Evolutionary conservation across 768 basidiomycete genomes (phyloP).

Genomic region (Phanerochaete carnosa): DNA sequence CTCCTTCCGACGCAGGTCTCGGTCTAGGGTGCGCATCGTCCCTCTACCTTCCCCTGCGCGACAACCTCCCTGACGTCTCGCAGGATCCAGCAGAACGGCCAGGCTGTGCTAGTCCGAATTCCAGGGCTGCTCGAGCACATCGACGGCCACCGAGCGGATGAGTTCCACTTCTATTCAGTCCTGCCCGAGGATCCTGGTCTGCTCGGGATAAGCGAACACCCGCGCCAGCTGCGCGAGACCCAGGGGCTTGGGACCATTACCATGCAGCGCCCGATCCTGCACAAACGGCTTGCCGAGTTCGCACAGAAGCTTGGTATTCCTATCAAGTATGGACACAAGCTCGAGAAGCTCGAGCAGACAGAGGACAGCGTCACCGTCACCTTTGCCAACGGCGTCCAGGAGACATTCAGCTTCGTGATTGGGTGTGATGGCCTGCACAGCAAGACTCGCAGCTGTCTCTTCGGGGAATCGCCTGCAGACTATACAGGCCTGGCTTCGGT

Average conservation of each 20-base stretch:
- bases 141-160: neutral
- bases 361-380: conserved; percentile 28
- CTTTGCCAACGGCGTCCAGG: conserved; percentile 34
- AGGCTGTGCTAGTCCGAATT: neutral
- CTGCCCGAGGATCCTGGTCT: conserved; percentile 9
- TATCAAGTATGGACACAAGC: conserved; percentile 31
- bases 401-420: conserved; percentile 36
- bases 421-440: conserved; percentile 46
- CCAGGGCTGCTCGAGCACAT: conserved; percentile 10
- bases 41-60: neutral
- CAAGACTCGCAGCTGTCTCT: conserved; percentile 27
- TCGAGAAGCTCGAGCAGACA: conserved; percentile 29
- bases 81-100: conserved; percentile 8
- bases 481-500: conserved; percentile 3
- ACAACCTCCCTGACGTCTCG: neutral
- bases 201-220: neutral
- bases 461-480: conserved; percentile 1
- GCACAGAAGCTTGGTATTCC: conserved; percentile 29
- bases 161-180: conserved; percentile 4
- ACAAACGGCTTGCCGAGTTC: conserved; percentile 26
- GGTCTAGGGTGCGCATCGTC: conserved; percentile 26
- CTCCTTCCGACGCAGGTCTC: conserved; percentile 23
- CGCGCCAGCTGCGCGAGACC: neutral
- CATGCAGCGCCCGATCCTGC: conserved; percentile 29
- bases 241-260: neutral